Conservation (phyloP, 2,329 filamentous ascomycete genomes). For the Hymenoscyphus linearis region DNA sequence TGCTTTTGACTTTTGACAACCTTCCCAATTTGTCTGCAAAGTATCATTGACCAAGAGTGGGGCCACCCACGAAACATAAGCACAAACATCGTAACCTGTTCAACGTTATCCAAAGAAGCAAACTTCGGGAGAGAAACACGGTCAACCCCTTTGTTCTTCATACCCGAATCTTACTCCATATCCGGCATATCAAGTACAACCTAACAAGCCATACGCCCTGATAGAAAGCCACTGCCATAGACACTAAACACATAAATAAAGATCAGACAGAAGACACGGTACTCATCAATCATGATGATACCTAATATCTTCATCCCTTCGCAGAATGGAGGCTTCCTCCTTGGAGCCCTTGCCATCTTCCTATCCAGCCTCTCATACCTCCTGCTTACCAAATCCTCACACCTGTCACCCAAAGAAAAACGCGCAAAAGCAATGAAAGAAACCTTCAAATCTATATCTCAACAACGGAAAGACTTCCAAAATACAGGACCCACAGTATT, state of each 20-base stretch:
- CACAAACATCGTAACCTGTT: not conserved
- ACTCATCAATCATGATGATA: not conserved
- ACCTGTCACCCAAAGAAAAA: not conserved
- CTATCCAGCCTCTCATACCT: conserved; percentile 2
- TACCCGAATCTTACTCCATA: not conserved
- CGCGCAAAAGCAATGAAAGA: not conserved
- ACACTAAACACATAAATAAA: not conserved
- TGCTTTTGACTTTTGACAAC: not conserved
- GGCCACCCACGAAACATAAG: not conserved
- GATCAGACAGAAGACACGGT: not conserved
- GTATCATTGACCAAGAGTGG: not conserved
- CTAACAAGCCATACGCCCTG: not conserved
- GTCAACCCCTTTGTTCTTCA: not conserved
- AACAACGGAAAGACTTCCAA: not conserved
- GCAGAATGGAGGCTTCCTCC: not conserved
- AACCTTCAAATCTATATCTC: not conserved
- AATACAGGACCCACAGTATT: not conserved
- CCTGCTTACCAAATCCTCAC: not conserved
- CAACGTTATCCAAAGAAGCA: not conserved
- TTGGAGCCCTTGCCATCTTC: not conserved
- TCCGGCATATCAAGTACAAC: not conserved
- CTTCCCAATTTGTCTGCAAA: not conserved
- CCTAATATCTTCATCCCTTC: not conserved
- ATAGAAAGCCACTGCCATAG: not conserved
- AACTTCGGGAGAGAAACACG: not conserved